phyloP scores from a whole-genome alignment of 352 stramenopile species.

The Elongisporangium senticosum region DNA sequence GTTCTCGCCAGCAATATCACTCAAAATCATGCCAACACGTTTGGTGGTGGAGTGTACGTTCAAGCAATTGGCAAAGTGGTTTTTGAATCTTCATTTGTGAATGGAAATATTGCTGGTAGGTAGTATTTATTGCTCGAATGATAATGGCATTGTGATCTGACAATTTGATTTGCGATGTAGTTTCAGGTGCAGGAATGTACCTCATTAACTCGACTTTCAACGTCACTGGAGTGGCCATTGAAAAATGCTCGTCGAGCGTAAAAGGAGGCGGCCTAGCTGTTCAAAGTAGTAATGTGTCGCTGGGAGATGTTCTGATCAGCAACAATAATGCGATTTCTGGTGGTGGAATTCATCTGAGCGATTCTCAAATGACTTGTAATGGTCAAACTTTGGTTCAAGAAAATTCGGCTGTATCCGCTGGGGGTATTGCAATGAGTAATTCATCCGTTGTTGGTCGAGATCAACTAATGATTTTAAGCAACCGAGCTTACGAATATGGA shows the following conservation, averaged over 20 bases:
- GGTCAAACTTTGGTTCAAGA: not conserved
- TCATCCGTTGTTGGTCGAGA: no score
- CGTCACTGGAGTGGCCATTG: slow-evolving; percentile 9
- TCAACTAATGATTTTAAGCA: no score
- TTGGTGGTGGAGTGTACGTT: slow-evolving; percentile 15
- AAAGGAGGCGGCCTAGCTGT: slow-evolving; percentile 18
- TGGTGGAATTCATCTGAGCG: slow-evolving; percentile 6
- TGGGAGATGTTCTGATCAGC: slow-evolving; percentile 1
- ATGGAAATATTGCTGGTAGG: slow-evolving; percentile 23
- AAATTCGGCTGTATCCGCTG: slow-evolving; percentile 3
- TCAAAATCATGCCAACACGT: slow-evolving; percentile 1
- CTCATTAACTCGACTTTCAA: slow-evolving; percentile 11
- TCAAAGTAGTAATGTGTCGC: not conserved
- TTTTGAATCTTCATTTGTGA: slow-evolving; percentile 9
- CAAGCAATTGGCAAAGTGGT: slow-evolving; percentile 1
- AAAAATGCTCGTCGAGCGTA: slow-evolving; percentile 7
- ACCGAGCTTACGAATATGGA: slow-evolving; percentile 1
- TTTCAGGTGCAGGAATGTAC: slow-evolving; percentile 24
- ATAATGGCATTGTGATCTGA: not conserved
- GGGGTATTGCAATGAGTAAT: no score
- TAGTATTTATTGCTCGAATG: not conserved
- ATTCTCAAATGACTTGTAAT: slow-evolving; percentile 5
- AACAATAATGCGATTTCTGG: slow-evolving; percentile 6
- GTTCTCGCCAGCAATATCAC: no score
- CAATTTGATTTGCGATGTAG: slow-evolving; percentile 9